Percentiles rank a stretch among this genome's conserved stretches.
These are phyloP conservation scores for Leishmania arabica DNA, from an alignment of 208 protist genomes.

Conservation along the genomic window DNA sequence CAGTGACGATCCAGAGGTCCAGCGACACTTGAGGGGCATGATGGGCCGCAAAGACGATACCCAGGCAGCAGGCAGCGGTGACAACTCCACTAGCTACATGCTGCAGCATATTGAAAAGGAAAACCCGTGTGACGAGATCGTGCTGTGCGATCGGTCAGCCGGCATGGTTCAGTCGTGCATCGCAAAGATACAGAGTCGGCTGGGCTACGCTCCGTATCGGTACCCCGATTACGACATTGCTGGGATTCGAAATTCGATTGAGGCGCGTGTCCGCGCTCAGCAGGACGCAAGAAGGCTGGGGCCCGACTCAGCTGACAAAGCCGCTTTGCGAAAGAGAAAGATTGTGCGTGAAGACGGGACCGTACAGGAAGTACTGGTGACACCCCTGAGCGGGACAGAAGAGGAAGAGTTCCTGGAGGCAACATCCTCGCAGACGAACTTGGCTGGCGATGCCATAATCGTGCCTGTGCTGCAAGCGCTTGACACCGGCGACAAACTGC, in stretches of 20 bases:
- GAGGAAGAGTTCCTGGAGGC: constrained; percentile 32
- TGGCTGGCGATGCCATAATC: constrained; percentile 19
- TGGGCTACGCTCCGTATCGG: constrained; percentile 73
- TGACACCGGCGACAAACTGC: constrained; percentile 48
- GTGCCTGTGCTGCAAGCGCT: constrained; percentile 52
- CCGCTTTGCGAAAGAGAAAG: constrained; percentile 41
- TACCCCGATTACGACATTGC: constrained; percentile 81
- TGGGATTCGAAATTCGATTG: constrained; percentile 35
- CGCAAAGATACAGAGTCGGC: constrained; percentile 48
- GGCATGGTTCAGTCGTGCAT: constrained; percentile 75
- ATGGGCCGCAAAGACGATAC: background rate
- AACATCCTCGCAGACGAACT: constrained; percentile 4
- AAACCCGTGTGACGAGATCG: constrained; percentile 60
- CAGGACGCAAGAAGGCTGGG: constrained; percentile 1
- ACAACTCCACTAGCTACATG: constrained; percentile 35
- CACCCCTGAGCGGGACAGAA: constrained; percentile 39
- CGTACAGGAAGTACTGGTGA: constrained; percentile 51
- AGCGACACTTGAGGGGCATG: constrained; percentile 31
- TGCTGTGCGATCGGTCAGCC: constrained; percentile 76
- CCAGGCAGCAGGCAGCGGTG: background rate
- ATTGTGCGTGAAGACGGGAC: constrained; percentile 56
- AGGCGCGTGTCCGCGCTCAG: constrained; percentile 15
- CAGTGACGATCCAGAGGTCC: constrained; percentile 42
- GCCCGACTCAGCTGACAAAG: constrained; percentile 10
- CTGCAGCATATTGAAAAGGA: constrained; percentile 39